Base-by-base conservation (phyloP, 306 rosid species). In the Biancaea sappan region DNA sequence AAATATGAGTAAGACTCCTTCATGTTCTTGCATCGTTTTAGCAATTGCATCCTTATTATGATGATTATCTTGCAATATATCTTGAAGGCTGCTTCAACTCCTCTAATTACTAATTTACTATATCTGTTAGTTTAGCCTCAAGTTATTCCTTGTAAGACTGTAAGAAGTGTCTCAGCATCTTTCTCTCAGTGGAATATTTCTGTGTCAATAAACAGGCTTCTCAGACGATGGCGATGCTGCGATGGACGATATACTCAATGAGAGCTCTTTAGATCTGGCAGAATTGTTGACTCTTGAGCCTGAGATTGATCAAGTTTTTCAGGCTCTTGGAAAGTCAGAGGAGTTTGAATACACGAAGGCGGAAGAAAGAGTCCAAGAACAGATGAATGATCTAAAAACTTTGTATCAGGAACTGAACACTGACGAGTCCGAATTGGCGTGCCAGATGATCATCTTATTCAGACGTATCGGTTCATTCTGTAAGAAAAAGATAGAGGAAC, bases 401-500 rank as follows among this genome's bases (percentile, higher is more conserved):
- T 73, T 94, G 80, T 84, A 80, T 58, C 79, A 84, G 84, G 96
- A 88, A 74, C 83, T 91, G 14, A 88, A 80, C 11, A 47, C 12
- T 46, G 98, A 90, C 76, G 79, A 79, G 79, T 46, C 82, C 15
- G 85, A 84, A 70, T 60, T 88, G 69, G 84, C 84, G 21, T 54
- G 75, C 48, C 78, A 52, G n/a, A 26, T n/a, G 48, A 25, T 71
- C 93, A 9, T 69, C 89, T 59, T 11, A 57, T 66, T 78, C 82
- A 21, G 82, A 65, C 48, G 29, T 8, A 76, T 82, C 84, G 25
- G 78, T 48, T 47, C 54, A 8, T 71, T 58, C 76, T 68, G 77
- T 94, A 59, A 63, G 69, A 57, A 80, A 78, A 81, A 84, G 90
- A 73, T n/a, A n/a, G 87, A 84, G 84, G 79, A 87, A 16, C 99